Evolutionary conservation across 495 filamentous ascomycete genomes (phyloP).

Genomic region (Aspergillus saccharolyticus): DNA sequence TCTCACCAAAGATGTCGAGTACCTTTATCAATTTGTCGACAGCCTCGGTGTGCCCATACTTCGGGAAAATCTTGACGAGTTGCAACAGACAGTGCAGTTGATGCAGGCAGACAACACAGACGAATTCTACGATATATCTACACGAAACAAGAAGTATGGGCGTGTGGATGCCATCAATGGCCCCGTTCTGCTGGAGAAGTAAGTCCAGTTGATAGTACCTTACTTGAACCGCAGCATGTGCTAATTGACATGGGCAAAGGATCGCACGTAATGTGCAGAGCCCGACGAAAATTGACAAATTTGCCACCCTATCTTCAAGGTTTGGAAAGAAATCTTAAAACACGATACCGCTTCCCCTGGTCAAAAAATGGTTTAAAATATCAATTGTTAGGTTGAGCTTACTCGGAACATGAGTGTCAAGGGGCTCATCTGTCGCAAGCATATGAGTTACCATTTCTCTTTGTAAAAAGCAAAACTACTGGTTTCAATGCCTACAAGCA

Average conservation of each 20-base stretch:
- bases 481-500: too few relatives aligned
- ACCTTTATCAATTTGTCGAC: conserved; percentile 79
- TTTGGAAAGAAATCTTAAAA: conserved; percentile 59
- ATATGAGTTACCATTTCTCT: not conserved
- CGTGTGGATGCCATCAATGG: conserved; percentile 88
- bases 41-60: conserved; percentile 76
- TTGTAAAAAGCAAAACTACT: too few relatives aligned
- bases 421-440: not conserved
- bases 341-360: not conserved
- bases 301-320: conserved; percentile 63
- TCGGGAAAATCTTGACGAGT: conserved; percentile 79
- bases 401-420: too few relatives aligned
- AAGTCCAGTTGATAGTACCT: conserved; percentile 18
- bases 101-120: conserved; percentile 86
- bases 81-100: conserved; percentile 83
- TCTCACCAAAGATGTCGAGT: conserved; percentile 74
- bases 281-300: conserved; percentile 54
- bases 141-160: conserved; percentile 84
- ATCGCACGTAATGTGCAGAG: conserved; percentile 60
- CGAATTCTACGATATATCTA: conserved; percentile 87
- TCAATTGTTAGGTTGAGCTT: too few relatives aligned
- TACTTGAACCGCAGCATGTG: conserved; percentile 5
- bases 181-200: conserved; percentile 84
- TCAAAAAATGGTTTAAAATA: too few relatives aligned
- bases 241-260: conserved; percentile 46